Conservation (phyloP, 140 eudicot genomes). For the Stevia rebaudiana region DNA sequence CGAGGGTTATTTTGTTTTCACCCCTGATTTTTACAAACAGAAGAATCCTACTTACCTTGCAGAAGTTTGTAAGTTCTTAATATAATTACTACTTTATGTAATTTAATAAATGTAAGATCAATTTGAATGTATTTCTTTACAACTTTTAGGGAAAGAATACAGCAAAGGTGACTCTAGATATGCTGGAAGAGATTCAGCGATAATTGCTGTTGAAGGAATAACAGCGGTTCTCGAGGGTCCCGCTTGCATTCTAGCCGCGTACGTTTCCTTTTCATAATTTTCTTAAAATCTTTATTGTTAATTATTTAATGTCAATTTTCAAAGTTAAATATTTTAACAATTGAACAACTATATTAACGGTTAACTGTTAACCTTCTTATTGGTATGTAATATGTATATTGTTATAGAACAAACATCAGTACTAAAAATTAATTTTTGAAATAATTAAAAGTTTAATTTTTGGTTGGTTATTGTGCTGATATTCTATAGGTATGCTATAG, state of each 20-base stretch:
- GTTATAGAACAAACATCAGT: not conserved
- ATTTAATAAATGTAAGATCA: not conserved
- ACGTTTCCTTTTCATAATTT: slow-evolving; percentile 32
- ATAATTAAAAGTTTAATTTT: not conserved
- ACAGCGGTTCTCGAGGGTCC: slow-evolving; percentile 91
- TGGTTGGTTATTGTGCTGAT: slow-evolving; percentile 2
- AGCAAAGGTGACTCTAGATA: slow-evolving; percentile 98
- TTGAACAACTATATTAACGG: not conserved
- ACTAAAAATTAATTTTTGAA: not conserved
- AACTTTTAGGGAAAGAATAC: slow-evolving; percentile 84
- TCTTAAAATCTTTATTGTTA: not conserved
- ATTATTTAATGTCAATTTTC: not conserved
- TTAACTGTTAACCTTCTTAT: not conserved
- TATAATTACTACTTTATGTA: not conserved
- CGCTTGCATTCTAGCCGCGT: slow-evolving; percentile 76
- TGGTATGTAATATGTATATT: not conserved
- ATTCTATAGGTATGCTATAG: slow-evolving; percentile 76
- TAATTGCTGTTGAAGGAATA: slow-evolving; percentile 73
- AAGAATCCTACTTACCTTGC: slow-evolving; percentile 61
- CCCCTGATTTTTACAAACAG: slow-evolving; percentile 74
- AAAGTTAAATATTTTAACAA: not conserved
- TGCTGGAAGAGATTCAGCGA: slow-evolving; percentile 62
- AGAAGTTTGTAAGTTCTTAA: slow-evolving; percentile 72
- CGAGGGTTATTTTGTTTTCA: slow-evolving; percentile 86
- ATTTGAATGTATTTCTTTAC: not conserved